A percentile compares a stretch with the other conserved stretches of the same genome.
Evolutionary conservation across 208 protist genomes (phyloP).

Genomic region (Phytomonas francai): DNA sequence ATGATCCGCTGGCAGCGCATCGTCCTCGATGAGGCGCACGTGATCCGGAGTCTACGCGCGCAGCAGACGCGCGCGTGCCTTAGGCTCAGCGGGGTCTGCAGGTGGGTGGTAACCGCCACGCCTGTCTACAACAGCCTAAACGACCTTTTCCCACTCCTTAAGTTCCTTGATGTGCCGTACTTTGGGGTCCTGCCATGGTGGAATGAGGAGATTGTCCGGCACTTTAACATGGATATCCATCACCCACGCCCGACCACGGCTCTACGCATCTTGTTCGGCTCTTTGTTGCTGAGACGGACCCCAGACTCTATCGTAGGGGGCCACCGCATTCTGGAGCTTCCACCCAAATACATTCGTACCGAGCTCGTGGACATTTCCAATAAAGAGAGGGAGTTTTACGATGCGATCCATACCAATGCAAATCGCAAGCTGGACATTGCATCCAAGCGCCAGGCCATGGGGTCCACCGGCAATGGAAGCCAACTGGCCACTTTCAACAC

Average conservation of each 20-base stretch:
- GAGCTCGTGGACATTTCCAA: slow-evolving; percentile 25
- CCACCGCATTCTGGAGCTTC: slow-evolving; percentile 35
- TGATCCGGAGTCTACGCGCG: slow-evolving; percentile 65
- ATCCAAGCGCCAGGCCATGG: slow-evolving; percentile 8
- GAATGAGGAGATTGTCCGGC: slow-evolving; percentile 51
- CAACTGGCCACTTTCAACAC: slow-evolving; percentile 39
- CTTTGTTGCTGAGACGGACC: slow-evolving; percentile 54
- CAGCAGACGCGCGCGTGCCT: slow-evolving; percentile 34
- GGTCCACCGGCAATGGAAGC: not conserved
- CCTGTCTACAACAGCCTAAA: slow-evolving; percentile 65
- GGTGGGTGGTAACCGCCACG: slow-evolving; percentile 59
- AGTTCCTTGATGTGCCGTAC: slow-evolving; percentile 59
- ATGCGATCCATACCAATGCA: slow-evolving; percentile 34
- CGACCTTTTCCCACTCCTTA: slow-evolving; percentile 55
- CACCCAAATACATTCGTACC: slow-evolving; percentile 24
- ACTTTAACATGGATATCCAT: slow-evolving; percentile 31
- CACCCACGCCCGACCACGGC: slow-evolving; percentile 44
- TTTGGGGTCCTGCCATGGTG: slow-evolving; percentile 58
- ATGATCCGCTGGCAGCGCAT: slow-evolving; percentile 81
- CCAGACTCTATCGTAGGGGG: slow-evolving; percentile 40
- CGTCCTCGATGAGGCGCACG: slow-evolving; percentile 89
- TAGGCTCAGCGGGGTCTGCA: slow-evolving; percentile 29
- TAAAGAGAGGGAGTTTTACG: slow-evolving; percentile 41
- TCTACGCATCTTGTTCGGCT: slow-evolving; percentile 39
- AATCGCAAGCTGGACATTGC: slow-evolving; percentile 32